phyloP scores from a whole-genome alignment of 2,329 filamentous ascomycete species.

The Phyllosticta citriasiana region DNA sequence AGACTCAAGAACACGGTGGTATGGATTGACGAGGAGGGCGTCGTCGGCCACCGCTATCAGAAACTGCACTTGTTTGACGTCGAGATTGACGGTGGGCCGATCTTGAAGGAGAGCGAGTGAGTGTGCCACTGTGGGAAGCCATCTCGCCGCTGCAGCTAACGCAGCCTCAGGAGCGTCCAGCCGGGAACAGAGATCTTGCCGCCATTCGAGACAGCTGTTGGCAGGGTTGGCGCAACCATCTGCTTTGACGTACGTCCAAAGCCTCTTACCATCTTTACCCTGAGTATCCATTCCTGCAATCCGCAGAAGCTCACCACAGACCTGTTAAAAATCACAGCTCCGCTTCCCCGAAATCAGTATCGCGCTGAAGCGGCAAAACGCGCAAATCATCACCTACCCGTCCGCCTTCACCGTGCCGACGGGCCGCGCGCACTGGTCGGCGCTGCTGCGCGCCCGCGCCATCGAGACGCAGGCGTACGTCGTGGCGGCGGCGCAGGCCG shows the following conservation, averaged over 20 bases:
- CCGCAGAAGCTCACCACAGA: not conserved
- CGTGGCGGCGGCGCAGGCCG: slow-evolving; percentile 71
- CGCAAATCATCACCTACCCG: slow-evolving; percentile 75
- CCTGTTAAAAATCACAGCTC: slow-evolving; percentile 34
- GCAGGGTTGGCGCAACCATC: slow-evolving; percentile 68
- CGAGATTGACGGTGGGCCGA: slow-evolving; percentile 46
- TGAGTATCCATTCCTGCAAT: not conserved
- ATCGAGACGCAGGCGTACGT: slow-evolving; percentile 87
- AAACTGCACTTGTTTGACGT: slow-evolving; percentile 88
- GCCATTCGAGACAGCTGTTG: slow-evolving; percentile 65
- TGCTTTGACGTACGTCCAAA: slow-evolving; percentile 61
- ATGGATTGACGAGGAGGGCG: slow-evolving; percentile 54
- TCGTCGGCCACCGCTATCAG: slow-evolving; percentile 60
- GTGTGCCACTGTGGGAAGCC: slow-evolving; percentile 12
- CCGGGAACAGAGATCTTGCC: slow-evolving; percentile 52
- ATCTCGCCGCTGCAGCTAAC: not conserved
- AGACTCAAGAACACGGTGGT: slow-evolving; percentile 53
- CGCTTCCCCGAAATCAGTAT: slow-evolving; percentile 70
- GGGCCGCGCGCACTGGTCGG: slow-evolving; percentile 77
- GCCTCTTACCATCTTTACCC: not conserved
- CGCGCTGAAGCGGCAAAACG: slow-evolving; percentile 53
- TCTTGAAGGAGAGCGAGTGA: slow-evolving; percentile 49
- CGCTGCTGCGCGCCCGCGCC: slow-evolving; percentile 66
- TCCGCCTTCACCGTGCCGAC: slow-evolving; percentile 86
- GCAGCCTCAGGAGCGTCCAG: slow-evolving; percentile 46